phyloP scores from a whole-genome alignment of 352 stramenopile species.

The Aphanomyces stellatus region DNA sequence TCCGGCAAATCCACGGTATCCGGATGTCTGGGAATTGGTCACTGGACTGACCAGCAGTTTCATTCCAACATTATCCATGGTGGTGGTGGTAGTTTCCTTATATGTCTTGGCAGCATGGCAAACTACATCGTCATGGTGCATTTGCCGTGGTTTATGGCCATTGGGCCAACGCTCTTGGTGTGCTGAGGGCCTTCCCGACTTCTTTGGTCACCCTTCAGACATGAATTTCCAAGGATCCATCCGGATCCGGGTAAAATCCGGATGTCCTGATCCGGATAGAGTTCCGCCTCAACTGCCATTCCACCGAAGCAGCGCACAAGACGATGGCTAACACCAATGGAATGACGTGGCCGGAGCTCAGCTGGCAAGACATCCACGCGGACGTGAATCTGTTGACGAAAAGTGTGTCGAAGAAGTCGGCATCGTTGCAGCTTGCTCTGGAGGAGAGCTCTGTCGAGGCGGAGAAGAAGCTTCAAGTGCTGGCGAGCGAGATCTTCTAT shows the following conservation, averaged over 20 bases:
- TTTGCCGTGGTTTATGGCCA: too few species aligned
- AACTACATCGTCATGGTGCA: too few species aligned
- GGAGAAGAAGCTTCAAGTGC: not conserved
- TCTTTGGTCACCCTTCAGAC: too few species aligned
- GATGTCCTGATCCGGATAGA: not conserved
- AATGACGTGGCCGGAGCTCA: not conserved
- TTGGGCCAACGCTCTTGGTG: too few species aligned
- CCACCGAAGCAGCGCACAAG: not conserved
- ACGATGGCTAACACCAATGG: not conserved
- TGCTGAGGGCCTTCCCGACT: too few species aligned
- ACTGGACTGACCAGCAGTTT: too few species aligned
- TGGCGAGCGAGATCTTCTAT: conserved; percentile 10
- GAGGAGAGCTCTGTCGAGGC: not conserved
- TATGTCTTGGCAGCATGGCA: too few species aligned
- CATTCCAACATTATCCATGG: not conserved
- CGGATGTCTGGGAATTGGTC: not conserved
- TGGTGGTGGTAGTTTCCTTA: not conserved
- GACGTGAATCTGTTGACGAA: not conserved
- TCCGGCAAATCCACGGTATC: not conserved
- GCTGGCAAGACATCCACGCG: not conserved
- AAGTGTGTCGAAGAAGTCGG: not conserved
- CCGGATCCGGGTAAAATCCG: too few species aligned
- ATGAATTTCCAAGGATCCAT: too few species aligned
- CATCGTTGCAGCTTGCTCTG: too few species aligned
- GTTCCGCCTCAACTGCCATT: not conserved